Percentiles rank a stretch among this genome's conserved stretches.
Conservation (phyloP, 805 yeast species). For the Cyberlindnera euphorbiae region DNA sequence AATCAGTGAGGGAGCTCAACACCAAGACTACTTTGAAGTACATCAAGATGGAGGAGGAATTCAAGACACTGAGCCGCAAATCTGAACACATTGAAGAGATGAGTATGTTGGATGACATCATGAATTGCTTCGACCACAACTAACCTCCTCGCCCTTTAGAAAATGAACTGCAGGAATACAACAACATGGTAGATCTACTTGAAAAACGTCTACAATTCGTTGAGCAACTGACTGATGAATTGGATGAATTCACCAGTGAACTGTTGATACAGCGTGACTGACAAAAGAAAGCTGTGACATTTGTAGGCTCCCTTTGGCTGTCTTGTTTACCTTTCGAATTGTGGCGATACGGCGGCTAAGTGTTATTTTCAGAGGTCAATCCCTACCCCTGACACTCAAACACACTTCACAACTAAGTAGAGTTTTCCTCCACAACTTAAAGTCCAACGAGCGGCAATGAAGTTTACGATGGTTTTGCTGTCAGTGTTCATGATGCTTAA, state of each 20-base stretch:
- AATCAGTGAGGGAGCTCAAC: constrained; percentile 48
- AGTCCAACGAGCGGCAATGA: constrained; percentile 3
- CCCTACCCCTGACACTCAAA: too few relatives aligned
- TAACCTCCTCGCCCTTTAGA: constrained; percentile 17
- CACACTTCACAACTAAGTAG: too few relatives aligned
- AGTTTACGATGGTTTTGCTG: background rate
- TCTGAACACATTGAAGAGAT: constrained; percentile 15
- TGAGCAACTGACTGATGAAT: constrained; percentile 16
- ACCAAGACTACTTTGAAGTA: constrained; percentile 54
- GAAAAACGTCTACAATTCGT: constrained; percentile 16
- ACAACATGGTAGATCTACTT: constrained; percentile 9
- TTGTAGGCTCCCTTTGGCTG: too few relatives aligned
- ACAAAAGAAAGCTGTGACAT: too few relatives aligned
- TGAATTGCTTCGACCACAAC: background rate
- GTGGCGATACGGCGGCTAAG: constrained; percentile 15
- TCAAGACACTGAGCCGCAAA: constrained; percentile 25
- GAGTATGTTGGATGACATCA: constrained; percentile 17
- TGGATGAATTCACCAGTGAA: constrained; percentile 16
- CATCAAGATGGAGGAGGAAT: constrained; percentile 40
- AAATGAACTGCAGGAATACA: constrained; percentile 24
- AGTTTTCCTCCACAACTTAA: too few relatives aligned
- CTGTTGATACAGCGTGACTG: too few relatives aligned
- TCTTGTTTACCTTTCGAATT: constrained; percentile 10
- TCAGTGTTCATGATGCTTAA: background rate
- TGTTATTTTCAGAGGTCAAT: background rate